Evolutionary conservation across 768 basidiomycete species (phyloP).

Genomic region (Termitomyces sp.): DNA sequence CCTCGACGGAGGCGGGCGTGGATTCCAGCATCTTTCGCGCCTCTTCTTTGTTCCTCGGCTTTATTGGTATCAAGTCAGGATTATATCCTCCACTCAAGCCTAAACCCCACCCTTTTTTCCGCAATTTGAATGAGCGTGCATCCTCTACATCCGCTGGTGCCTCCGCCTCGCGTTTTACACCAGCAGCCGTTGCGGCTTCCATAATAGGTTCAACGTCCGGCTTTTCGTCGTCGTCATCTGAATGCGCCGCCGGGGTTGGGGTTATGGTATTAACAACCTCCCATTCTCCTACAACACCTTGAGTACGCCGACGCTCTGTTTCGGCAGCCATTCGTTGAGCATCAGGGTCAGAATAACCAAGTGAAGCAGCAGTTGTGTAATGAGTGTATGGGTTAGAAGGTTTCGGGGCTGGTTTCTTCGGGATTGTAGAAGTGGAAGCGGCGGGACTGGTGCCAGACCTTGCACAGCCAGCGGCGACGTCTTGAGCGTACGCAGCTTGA

Average conservation of each 20-base stretch:
- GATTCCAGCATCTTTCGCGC: slow-evolving; percentile 10
- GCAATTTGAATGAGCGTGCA: slow-evolving; percentile 57
- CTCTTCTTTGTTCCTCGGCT: slow-evolving; percentile 55
- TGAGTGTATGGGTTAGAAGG: slow-evolving; percentile 68
- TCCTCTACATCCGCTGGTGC: slow-evolving; percentile 43
- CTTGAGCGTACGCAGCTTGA: slow-evolving; percentile 71
- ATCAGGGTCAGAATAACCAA: slow-evolving; percentile 79
- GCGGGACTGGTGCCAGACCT: slow-evolving; percentile 28
- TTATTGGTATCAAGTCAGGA: slow-evolving; percentile 62
- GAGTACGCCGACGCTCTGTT: slow-evolving; percentile 48
- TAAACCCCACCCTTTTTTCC: slow-evolving; percentile 50
- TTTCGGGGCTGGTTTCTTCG: slow-evolving; percentile 38
- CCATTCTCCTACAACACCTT: slow-evolving; percentile 80
- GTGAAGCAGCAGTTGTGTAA: slow-evolving; percentile 82
- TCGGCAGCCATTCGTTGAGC: slow-evolving; percentile 59
- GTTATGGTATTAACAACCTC: slow-evolving; percentile 43
- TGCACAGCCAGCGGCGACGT: slow-evolving; percentile 65
- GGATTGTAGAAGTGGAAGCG: slow-evolving; percentile 26
- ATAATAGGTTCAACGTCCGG: slow-evolving; percentile 5
- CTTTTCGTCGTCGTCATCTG: slow-evolving; percentile 9
- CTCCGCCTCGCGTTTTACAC: slow-evolving; percentile 32
- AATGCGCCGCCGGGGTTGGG: slow-evolving; percentile 16
- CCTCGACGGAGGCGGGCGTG: not conserved
- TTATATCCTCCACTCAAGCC: slow-evolving; percentile 82
- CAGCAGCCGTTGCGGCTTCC: slow-evolving; percentile 13